phyloP scores from a whole-genome alignment of 1,139 yeast genomes.

The Candida sp. region DNA sequence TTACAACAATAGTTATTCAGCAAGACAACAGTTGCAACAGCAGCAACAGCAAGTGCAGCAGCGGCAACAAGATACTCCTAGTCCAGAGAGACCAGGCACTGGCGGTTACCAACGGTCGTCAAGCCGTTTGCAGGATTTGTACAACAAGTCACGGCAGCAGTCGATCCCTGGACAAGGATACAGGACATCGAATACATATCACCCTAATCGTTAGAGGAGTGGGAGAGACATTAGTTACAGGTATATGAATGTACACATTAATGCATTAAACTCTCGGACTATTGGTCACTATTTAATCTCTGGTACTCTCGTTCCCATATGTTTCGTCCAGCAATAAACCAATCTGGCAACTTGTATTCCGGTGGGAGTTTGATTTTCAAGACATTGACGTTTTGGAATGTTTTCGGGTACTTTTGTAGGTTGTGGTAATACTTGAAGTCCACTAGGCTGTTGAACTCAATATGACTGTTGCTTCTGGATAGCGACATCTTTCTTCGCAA shows the following conservation, averaged over 20 bases:
- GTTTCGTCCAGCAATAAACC: constrained; percentile 70
- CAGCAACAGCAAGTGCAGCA: constrained; percentile 16
- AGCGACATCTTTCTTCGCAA: constrained; percentile 6
- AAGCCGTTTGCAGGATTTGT: constrained; percentile 46
- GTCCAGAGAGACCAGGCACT: constrained; percentile 9
- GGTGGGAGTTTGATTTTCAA: constrained; percentile 61
- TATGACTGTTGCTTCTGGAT: constrained; percentile 6
- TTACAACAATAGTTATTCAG: constrained; percentile 26
- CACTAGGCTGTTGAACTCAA: constrained; percentile 21
- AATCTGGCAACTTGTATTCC: constrained; percentile 64
- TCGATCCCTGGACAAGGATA: constrained; percentile 41
- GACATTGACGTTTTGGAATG: constrained; percentile 41
- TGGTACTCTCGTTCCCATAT: constrained; percentile 55
- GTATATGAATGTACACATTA: background rate
- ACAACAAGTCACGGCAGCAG: constrained; percentile 48
- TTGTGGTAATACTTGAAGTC: constrained; percentile 45
- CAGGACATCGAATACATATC: constrained; percentile 16
- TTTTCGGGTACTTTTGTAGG: constrained; percentile 29
- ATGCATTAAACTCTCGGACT: background rate
- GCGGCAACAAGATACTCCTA: constrained; percentile 6
- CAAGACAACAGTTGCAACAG: constrained; percentile 18
- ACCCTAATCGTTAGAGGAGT: background rate
- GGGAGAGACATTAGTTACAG: background rate
- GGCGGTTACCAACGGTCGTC: constrained; percentile 34
- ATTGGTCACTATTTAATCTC: constrained; percentile 13